Evolutionary conservation across 305 asterid genomes (phyloP).

Genomic region (Rubia tinctorum): DNA sequence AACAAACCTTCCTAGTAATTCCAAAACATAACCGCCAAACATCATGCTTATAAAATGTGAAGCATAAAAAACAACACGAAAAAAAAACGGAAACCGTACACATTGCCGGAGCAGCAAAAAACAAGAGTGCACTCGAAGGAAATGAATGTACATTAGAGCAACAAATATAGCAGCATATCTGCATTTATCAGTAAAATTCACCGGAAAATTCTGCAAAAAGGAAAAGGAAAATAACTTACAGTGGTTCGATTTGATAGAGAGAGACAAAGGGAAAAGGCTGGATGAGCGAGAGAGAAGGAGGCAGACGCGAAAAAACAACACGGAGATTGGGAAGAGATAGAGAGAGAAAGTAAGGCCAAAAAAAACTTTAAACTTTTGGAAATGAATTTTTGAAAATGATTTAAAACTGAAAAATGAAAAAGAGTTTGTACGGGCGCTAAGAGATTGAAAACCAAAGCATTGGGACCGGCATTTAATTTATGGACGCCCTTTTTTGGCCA

Average conservation of each 20-base stretch:
- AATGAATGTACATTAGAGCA: conserved; percentile 18
- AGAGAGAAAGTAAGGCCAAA: conserved; percentile 11
- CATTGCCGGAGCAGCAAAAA: conserved; percentile 11
- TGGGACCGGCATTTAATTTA: conserved; percentile 43
- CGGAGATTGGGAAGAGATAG: too few relatives aligned
- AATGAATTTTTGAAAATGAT: background rate
- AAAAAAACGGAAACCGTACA: background rate
- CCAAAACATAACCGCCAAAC: conserved; percentile 7
- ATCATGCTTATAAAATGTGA: conserved; percentile 7
- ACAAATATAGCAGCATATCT: conserved; percentile 28
- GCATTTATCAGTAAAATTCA: conserved; percentile 20
- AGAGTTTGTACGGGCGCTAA: conserved; percentile 48
- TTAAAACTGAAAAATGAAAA: background rate
- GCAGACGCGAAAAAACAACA: too few relatives aligned
- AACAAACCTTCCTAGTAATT: conserved; percentile 16
- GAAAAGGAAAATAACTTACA: conserved; percentile 27
- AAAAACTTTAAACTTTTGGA: background rate
- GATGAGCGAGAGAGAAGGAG: conserved; percentile 13
- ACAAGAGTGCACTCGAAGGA: conserved; percentile 19
- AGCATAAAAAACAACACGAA: background rate
- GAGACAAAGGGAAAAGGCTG: conserved; percentile 9
- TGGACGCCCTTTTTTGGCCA: conserved; percentile 45
- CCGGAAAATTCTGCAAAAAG: background rate
- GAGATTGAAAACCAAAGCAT: too few relatives aligned
- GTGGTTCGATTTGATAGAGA: conserved; percentile 28